Evolutionary conservation across 2,329 filamentous ascomycete species (phyloP).

Genomic region (Aspergillus sp.): DNA sequence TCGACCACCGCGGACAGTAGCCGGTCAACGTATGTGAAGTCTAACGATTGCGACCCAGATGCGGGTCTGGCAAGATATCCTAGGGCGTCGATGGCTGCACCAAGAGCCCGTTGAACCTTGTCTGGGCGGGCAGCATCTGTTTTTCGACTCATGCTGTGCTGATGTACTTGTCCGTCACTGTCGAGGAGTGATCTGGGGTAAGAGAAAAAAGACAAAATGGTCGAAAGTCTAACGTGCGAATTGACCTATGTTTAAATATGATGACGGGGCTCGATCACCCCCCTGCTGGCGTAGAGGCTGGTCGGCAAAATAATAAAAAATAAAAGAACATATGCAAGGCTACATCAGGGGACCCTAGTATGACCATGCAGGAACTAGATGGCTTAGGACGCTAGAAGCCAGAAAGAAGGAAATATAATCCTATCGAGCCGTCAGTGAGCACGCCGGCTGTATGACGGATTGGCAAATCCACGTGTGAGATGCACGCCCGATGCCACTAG

Average conservation of each 20-base stretch:
- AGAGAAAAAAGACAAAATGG: neutral
- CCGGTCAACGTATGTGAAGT: neutral
- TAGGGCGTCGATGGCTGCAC: neutral
- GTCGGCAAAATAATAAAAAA: neutral
- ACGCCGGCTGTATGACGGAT: neutral
- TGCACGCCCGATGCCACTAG: neutral
- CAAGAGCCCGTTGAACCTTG: neutral
- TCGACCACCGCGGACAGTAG: neutral
- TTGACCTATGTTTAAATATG: neutral
- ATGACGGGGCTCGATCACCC: neutral
- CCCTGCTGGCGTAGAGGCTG: neutral
- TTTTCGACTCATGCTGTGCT: neutral
- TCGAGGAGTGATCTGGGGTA: neutral
- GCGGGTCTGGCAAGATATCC: neutral
- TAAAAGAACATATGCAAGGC: neutral
- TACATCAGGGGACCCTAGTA: neutral
- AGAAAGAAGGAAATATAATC: neutral
- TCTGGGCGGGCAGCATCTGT: neutral
- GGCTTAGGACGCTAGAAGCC: neutral
- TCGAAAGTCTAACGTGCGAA: neutral
- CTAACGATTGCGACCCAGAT: neutral
- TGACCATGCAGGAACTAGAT: neutral
- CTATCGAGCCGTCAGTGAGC: neutral
- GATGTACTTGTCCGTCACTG: neutral
- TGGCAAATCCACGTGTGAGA: neutral